Conservation (phyloP, 2,329 filamentous ascomycete species). For the Pseudogymnoascus sp. region DNA sequence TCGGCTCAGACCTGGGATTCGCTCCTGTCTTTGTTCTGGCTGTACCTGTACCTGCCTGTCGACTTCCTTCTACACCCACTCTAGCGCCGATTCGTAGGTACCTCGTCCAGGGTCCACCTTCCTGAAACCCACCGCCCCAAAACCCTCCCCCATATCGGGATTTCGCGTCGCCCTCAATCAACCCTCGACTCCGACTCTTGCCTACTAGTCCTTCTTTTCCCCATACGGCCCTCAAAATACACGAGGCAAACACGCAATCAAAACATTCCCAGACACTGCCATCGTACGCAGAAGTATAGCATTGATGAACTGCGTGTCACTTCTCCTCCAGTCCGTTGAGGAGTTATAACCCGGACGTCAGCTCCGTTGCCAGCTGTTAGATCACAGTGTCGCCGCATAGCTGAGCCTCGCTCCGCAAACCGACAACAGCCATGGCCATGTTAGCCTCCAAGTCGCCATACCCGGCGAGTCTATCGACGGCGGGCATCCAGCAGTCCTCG, state of each 20-base stretch:
- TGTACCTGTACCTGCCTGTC: background rate
- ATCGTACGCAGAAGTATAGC: background rate
- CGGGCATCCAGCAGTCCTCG: constrained; percentile 38
- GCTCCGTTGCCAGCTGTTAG: background rate
- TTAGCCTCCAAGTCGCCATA: constrained; percentile 69
- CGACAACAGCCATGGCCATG: constrained; percentile 57
- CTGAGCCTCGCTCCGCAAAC: background rate
- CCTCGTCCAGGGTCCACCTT: background rate
- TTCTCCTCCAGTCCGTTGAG: constrained; percentile 5
- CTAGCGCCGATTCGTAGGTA: background rate
- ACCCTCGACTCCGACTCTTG: constrained; percentile 6
- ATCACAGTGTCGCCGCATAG: background rate
- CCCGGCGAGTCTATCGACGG: constrained; percentile 47
- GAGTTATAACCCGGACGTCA: constrained; percentile 8
- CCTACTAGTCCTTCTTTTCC: background rate
- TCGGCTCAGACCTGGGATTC: background rate
- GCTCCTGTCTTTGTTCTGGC: background rate
- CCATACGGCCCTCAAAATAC: background rate
- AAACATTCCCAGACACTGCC: background rate
- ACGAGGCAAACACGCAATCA: constrained; percentile 7
- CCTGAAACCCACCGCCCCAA: constrained; percentile 9
- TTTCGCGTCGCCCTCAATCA: constrained; percentile 7
- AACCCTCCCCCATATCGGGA: constrained; percentile 1
- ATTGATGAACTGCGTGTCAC: constrained; percentile 3
- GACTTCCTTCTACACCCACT: background rate